These are phyloP conservation scores for Hypericum perforatum DNA, from an alignment of 345 rosid genomes.

Conservation along the genomic window DNA sequence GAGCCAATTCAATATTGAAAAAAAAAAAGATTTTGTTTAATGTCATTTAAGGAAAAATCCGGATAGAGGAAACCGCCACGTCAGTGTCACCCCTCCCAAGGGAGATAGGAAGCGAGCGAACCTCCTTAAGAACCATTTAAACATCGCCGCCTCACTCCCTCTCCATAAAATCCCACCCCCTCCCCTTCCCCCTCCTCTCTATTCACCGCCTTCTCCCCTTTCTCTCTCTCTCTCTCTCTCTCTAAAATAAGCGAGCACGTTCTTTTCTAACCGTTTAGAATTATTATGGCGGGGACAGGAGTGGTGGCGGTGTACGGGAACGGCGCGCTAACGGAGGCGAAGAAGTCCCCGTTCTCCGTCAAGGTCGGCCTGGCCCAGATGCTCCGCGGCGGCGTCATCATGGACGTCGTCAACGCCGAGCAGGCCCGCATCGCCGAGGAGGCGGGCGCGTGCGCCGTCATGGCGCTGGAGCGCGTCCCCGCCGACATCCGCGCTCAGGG, in stretches of 20 bases:
- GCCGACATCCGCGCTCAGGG: constrained; percentile 4
- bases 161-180: not conserved
- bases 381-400: constrained; percentile 5
- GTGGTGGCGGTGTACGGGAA: constrained; percentile 4
- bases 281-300: not conserved
- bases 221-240: not conserved
- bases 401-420: constrained; percentile 7
- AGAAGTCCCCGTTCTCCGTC: constrained; percentile 2
- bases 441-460: constrained; percentile 7
- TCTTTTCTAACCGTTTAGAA: too few relatives aligned
- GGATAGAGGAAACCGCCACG: not conserved
- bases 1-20: too few relatives aligned
- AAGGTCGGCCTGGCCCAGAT: constrained; percentile 3
- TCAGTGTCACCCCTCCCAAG: not conserved
- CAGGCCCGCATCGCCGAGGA: constrained; percentile 6
- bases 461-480: constrained; percentile 3
- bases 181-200: not conserved
- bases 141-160: not conserved
- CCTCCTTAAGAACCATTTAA: not conserved
- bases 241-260: too few relatives aligned
- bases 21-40: too few relatives aligned
- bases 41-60: too few relatives aligned
- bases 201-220: constrained; percentile 1
- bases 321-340: constrained; percentile 3
- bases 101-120: not conserved